Percentiles rank a stretch among this genome's conserved stretches.
phyloP scores from a whole-genome alignment of 257 asterid species.

The Sherardia arvensis region DNA sequence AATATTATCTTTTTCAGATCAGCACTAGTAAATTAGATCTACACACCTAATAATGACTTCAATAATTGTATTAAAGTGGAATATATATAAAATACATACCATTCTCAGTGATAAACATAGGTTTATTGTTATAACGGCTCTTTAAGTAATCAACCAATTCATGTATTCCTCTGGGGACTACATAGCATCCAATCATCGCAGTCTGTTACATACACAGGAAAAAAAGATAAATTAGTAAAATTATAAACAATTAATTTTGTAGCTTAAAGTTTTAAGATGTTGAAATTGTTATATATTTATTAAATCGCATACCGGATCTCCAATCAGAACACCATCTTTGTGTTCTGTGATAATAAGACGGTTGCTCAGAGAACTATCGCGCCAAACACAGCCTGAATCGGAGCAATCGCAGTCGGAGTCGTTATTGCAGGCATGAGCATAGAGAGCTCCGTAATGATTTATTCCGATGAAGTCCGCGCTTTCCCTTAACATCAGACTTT shows the following conservation, averaged over 20 bases:
- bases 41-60: too few relatives aligned
- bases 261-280: too few relatives aligned
- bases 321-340: constrained; percentile 56
- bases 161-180: constrained; percentile 68
- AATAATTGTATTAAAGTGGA: not conserved
- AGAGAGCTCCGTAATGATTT: constrained; percentile 60
- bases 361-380: constrained; percentile 52
- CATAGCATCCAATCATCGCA: constrained; percentile 32
- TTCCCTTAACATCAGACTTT: constrained; percentile 30
- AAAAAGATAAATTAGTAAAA: not conserved
- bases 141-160: constrained; percentile 38
- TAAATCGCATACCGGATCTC: constrained; percentile 47
- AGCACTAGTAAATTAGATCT: too few relatives aligned
- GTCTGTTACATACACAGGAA: constrained; percentile 27
- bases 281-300: not conserved
- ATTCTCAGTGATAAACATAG: constrained; percentile 65
- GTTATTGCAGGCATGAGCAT: constrained; percentile 55
- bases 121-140: constrained; percentile 60
- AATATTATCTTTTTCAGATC: too few relatives aligned
- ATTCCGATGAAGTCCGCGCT: constrained; percentile 75
- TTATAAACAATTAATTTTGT: not conserved
- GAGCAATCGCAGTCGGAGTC: constrained; percentile 39
- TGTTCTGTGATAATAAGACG: constrained; percentile 28
- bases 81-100: constrained; percentile 25
- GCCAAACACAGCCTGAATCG: constrained; percentile 29